Evolutionary conservation across 129 eudicot species (phyloP).

Genomic region (Lonicera japonica): DNA sequence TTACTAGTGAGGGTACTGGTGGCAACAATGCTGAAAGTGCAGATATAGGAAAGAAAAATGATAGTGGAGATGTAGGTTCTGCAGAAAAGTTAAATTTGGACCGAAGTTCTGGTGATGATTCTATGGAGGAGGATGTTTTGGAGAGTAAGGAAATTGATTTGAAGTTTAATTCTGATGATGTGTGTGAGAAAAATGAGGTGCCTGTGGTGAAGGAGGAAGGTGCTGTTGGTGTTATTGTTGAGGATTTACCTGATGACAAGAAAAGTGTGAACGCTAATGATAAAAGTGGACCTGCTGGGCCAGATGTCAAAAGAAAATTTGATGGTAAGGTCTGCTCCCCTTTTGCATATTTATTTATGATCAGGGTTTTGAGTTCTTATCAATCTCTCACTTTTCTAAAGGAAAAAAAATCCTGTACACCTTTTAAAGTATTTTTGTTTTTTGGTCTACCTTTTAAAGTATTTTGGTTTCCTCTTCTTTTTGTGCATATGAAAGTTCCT

Average conservation of each 20-base stretch:
- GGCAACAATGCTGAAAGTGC: constrained; percentile 22
- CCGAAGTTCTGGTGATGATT: constrained; percentile 68
- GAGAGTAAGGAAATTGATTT: constrained; percentile 60
- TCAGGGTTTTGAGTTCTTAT: too few relatives aligned
- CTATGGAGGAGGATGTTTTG: constrained; percentile 57
- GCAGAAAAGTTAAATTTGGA: constrained; percentile 60
- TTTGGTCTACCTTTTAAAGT: too few relatives aligned
- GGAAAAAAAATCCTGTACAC: too few relatives aligned
- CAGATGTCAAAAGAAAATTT: constrained; percentile 54
- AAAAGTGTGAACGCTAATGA: constrained; percentile 16
- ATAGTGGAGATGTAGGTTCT: constrained; percentile 48
- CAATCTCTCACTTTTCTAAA: too few relatives aligned
- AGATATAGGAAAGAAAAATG: constrained; percentile 37
- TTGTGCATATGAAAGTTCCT: too few relatives aligned
- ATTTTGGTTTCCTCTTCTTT: too few relatives aligned
- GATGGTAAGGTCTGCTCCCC: constrained; percentile 32
- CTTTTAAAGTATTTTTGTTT: too few relatives aligned
- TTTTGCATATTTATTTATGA: not conserved
- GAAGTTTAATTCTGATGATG: constrained; percentile 27
- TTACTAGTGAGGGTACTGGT: constrained; percentile 26
- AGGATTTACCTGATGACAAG: constrained; percentile 13
- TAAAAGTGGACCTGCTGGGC: constrained; percentile 22
- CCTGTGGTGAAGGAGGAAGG: constrained; percentile 34
- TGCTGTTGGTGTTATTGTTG: not conserved
- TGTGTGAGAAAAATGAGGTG: constrained; percentile 25